A percentile compares a stretch with the other conserved stretches of the same genome.
These are phyloP conservation scores for Podospora fimiseda DNA, from an alignment of 495 filamentous ascomycete genomes.

Conservation along the genomic window DNA sequence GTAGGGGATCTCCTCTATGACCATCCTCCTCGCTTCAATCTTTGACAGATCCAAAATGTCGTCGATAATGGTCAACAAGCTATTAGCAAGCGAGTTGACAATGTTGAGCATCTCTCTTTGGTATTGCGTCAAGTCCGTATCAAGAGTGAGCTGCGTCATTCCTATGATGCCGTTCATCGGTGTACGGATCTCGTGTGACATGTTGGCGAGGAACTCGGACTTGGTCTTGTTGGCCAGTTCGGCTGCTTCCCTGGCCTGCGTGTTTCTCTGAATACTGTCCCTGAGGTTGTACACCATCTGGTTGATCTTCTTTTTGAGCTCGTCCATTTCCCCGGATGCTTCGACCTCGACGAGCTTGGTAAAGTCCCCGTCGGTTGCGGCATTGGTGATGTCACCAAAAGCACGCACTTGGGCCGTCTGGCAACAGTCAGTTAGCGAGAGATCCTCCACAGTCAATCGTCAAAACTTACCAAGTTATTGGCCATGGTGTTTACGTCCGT, in stretches of 20 bases:
- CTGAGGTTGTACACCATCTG: constrained; percentile 96
- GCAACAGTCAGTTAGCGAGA: constrained; percentile 11
- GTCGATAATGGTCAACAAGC: constrained; percentile 95
- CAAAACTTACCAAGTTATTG: constrained; percentile 62
- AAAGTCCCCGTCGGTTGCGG: constrained; percentile 94
- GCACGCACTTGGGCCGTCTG: constrained; percentile 92
- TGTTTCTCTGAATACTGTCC: constrained; percentile 96
- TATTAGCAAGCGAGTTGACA: constrained; percentile 95
- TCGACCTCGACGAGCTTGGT: constrained; percentile 96
- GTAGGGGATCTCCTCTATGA: constrained; percentile 97
- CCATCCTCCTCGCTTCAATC: constrained; percentile 99
- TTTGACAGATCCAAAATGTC: constrained; percentile 99
- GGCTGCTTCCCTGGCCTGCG: constrained; percentile 90
- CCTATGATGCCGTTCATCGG: constrained; percentile 86
- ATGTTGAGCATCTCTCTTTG: constrained; percentile 99
- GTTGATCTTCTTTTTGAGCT: constrained; percentile 98
- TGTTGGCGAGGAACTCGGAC: constrained; percentile 97
- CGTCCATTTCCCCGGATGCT: constrained; percentile 98
- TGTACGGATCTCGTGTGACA: constrained; percentile 98
- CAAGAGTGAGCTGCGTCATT: constrained; percentile 95
- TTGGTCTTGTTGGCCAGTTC: constrained; percentile 98
- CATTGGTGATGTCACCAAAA: constrained; percentile 96
- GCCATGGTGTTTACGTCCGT: constrained; percentile 99
- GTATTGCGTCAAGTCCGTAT: constrained; percentile 90
- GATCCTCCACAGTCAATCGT: background rate